Evolutionary conservation across 257 asterid species (phyloP).

Genomic region (Solanum sejunctum): DNA sequence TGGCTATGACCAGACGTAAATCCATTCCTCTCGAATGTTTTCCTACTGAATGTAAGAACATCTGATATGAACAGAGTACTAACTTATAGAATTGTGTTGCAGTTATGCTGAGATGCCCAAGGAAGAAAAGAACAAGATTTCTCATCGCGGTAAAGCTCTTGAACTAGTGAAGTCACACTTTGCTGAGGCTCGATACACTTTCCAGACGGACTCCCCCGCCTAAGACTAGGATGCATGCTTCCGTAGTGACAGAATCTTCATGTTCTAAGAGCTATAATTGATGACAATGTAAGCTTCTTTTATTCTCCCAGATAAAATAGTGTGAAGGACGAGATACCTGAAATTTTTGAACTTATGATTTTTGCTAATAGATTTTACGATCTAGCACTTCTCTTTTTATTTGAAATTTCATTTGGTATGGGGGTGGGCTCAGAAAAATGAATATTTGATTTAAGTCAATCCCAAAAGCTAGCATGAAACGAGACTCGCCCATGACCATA

Average conservation of each 20-base stretch:
- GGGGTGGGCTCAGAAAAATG: not conserved
- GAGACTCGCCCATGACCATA: not conserved
- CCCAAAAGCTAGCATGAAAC: not conserved
- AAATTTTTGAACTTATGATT: not conserved
- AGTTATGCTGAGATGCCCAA: constrained; percentile 95
- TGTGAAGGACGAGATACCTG: not conserved
- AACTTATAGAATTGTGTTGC: constrained; percentile 9
- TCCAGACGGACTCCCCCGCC: constrained; percentile 23
- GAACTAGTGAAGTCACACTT: constrained; percentile 76
- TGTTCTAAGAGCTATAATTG: not conserved
- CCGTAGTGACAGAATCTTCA: not conserved
- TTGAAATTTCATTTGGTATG: not conserved
- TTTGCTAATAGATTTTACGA: not conserved
- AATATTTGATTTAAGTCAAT: not conserved
- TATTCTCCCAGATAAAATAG: not conserved
- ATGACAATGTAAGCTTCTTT: not conserved
- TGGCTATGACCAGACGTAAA: constrained; percentile 76
- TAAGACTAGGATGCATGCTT: constrained; percentile 1
- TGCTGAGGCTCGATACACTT: constrained; percentile 55
- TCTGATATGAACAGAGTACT: not conserved
- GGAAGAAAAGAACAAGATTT: constrained; percentile 79
- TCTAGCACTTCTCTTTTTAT: not conserved
- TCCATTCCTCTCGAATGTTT: not conserved
- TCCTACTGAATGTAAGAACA: not conserved
- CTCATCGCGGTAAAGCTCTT: constrained; percentile 81